Evolutionary conservation across 306 rosid species (phyloP).

Genomic region (Herpetospermum pedunculosum): DNA sequence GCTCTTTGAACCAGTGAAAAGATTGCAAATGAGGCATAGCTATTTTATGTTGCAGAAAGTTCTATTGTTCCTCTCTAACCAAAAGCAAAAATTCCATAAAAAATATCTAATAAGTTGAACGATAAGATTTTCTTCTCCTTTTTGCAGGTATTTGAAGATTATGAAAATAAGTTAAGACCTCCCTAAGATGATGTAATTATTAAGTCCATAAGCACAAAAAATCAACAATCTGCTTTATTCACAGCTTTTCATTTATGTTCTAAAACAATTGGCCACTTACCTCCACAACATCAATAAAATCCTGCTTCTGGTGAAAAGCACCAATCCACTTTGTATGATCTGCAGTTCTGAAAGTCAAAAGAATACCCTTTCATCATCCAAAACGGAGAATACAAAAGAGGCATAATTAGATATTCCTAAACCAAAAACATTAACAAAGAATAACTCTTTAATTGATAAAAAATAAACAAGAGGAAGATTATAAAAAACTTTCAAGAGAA

Average conservation of each 20-base stretch:
- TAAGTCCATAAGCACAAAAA: background rate
- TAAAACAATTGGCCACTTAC: background rate
- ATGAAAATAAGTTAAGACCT: background rate
- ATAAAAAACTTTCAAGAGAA: background rate
- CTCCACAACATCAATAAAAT: constrained; percentile 38
- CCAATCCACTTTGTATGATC: constrained; percentile 41
- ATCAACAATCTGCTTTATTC: background rate
- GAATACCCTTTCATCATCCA: background rate
- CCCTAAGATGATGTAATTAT: background rate
- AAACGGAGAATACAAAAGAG: background rate
- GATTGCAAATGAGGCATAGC: background rate
- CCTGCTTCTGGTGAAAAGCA: constrained; percentile 29
- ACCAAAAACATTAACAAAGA: background rate
- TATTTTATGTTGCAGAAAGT: background rate
- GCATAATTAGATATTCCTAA: background rate
- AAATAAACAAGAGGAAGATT: background rate
- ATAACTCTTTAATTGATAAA: background rate
- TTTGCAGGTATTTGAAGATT: background rate
- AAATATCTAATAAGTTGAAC: background rate
- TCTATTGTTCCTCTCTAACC: background rate
- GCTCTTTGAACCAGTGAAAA: background rate
- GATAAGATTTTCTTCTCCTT: background rate
- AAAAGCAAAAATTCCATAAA: background rate
- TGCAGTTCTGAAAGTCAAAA: constrained; percentile 18
- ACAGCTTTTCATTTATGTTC: background rate